phyloP scores from a whole-genome alignment of 2,329 filamentous ascomycete genomes.

The Fusarium paranaense region DNA sequence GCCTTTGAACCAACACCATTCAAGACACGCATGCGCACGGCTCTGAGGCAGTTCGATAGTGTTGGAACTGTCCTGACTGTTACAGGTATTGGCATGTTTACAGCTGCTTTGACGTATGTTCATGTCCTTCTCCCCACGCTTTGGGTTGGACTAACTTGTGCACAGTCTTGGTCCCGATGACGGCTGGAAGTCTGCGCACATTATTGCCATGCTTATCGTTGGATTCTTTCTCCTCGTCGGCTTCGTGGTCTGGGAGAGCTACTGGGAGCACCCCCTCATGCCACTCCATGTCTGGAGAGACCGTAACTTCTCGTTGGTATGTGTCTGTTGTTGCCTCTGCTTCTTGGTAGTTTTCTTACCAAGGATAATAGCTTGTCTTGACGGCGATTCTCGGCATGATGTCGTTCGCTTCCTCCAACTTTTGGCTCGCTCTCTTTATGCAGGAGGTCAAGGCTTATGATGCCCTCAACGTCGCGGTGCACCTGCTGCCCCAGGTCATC shows the following conservation, averaged over 20 bases:
- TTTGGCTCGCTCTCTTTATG: conserved; percentile 75
- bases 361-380: conserved; percentile 59
- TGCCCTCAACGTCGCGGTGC: conserved; percentile 70
- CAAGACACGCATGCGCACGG: conserved; percentile 41
- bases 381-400: conserved; percentile 71
- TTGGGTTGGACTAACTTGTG: conserved; percentile 47
- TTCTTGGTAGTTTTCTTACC: not conserved
- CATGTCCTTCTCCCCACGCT: not conserved
- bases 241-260: conserved; percentile 73
- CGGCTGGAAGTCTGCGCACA: conserved; percentile 72
- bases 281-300: conserved; percentile 69
- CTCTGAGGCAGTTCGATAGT: conserved; percentile 69
- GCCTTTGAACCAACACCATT: conserved; percentile 51
- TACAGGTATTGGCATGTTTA: conserved; percentile 74
- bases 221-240: conserved; percentile 65
- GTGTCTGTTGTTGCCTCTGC: conserved; percentile 29
- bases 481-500: conserved; percentile 74
- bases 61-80: conserved; percentile 71
- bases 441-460: conserved; percentile 66
- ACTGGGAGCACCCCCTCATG: conserved; percentile 62
- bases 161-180: conserved; percentile 65
- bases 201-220: conserved; percentile 71
- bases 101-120: conserved; percentile 68
- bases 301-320: conserved; percentile 71
- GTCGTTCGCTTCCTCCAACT: conserved; percentile 69